Conservation (phyloP, 345 rosid genomes). For the Odontarrhena argentea region DNA sequence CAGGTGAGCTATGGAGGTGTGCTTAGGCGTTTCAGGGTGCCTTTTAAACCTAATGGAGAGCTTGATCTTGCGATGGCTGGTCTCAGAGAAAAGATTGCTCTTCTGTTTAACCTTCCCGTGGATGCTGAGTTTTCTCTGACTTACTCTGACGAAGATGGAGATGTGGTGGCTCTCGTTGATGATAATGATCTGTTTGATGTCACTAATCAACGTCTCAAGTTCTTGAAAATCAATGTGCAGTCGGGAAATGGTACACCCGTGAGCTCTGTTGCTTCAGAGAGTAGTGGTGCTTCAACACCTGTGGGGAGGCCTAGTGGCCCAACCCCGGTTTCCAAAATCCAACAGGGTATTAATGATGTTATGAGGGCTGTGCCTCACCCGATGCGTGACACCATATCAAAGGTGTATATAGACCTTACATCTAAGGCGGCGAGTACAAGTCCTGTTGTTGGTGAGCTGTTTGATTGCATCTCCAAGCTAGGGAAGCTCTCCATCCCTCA, state of each 20-base stretch:
- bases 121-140: constrained; percentile 62
- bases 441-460: constrained; percentile 41
- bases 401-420: constrained; percentile 57
- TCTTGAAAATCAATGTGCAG: constrained; percentile 63
- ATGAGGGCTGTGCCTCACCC: constrained; percentile 70
- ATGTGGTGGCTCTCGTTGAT: constrained; percentile 73
- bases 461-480: constrained; percentile 45
- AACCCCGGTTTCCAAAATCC: constrained; percentile 46
- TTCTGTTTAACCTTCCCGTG: constrained; percentile 60
- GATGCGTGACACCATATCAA: constrained; percentile 51
- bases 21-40: constrained; percentile 80
- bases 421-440: constrained; percentile 56
- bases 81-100: constrained; percentile 61
- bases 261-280: constrained; percentile 43
- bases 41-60: constrained; percentile 48
- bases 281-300: constrained; percentile 62
- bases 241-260: constrained; percentile 41
- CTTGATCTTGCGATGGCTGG: constrained; percentile 70
- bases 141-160: constrained; percentile 92
- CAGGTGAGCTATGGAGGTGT: constrained; percentile 78
- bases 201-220: constrained; percentile 70
- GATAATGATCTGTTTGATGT: constrained; percentile 75
- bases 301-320: constrained; percentile 47
- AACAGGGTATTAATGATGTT: constrained; percentile 51
- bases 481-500: constrained; percentile 23